A percentile compares a stretch with the other conserved stretches of the same genome.
Conservation (phyloP, 306 rosid genomes). For the Abrus pulchellus region DNA sequence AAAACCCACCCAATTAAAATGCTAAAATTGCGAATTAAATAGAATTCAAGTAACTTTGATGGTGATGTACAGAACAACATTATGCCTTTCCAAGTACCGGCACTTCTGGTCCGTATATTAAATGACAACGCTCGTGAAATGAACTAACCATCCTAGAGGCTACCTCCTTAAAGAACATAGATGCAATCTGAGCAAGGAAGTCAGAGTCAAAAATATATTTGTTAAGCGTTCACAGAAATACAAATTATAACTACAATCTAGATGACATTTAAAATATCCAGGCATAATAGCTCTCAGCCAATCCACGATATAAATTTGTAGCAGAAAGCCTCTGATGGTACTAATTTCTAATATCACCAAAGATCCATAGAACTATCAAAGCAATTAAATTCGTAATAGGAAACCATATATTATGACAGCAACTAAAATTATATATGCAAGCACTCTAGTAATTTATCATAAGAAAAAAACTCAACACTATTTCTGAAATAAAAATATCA, state of each 20-base stretch:
- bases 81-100: slow-evolving; percentile 56
- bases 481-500: background rate
- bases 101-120: slow-evolving; percentile 71
- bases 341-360: background rate
- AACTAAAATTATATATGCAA: background rate
- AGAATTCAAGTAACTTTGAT: background rate
- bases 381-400: background rate
- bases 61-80: slow-evolving; percentile 31
- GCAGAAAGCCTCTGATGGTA: background rate
- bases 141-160: slow-evolving; percentile 80
- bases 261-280: background rate
- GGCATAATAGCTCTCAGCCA: background rate
- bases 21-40: slow-evolving; percentile 12
- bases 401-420: background rate
- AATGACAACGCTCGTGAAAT: slow-evolving; percentile 72
- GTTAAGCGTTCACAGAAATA: background rate
- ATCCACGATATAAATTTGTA: background rate
- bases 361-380: background rate
- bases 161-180: slow-evolving; percentile 53
- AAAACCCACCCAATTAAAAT: slow-evolving; percentile 25
- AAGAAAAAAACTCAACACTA: background rate
- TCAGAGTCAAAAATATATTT: slow-evolving; percentile 19
- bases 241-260: background rate
- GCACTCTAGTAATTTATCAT: background rate
- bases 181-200: slow-evolving; percentile 67